A percentile compares a stretch with the other conserved stretches of the same genome.
phyloP scores from a whole-genome alignment of 495 filamentous ascomycete species.

The Penicillium lividum region DNA sequence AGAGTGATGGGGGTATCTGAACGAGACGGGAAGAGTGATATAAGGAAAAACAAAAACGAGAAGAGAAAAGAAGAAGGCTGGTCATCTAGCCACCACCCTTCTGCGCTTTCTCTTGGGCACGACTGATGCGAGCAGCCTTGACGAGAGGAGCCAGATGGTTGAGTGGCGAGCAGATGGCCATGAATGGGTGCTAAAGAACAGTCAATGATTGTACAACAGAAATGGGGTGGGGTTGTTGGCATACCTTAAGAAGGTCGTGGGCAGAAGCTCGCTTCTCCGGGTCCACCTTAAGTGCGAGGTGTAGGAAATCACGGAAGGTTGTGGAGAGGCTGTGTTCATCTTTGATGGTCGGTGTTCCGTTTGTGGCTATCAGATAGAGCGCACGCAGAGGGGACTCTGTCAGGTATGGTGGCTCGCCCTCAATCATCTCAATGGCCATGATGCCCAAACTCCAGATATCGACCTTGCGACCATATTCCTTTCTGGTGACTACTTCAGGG shows the following conservation, averaged over 20 bases:
- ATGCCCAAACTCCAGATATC: constrained; percentile 99
- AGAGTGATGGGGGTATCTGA: constrained; percentile 46
- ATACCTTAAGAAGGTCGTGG: constrained; percentile 85
- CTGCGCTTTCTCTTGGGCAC: constrained; percentile 79
- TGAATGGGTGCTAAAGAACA: constrained; percentile 78
- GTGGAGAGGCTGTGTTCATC: constrained; percentile 80
- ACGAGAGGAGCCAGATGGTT: constrained; percentile 81
- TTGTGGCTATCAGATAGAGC: constrained; percentile 94
- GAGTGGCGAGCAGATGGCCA: constrained; percentile 72
- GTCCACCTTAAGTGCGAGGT: constrained; percentile 90
- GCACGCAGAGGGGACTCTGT: constrained; percentile 93
- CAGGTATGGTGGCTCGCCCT: constrained; percentile 95
- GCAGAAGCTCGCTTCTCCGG: constrained; percentile 95
- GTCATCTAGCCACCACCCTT: constrained; percentile 49
- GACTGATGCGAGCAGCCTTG: constrained; percentile 75
- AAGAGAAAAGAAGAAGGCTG: background rate
- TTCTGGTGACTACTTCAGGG: constrained; percentile 93
- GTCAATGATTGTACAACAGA: constrained; percentile 28
- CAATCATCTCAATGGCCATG: constrained; percentile 99
- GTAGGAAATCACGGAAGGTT: constrained; percentile 85
- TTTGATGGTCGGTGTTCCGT: constrained; percentile 93
- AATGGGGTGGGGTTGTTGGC: constrained; percentile 21
- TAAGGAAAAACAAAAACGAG: constrained; percentile 11
- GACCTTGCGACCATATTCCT: constrained; percentile 97
- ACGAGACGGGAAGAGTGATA: constrained; percentile 38